A percentile compares a stretch with the other conserved stretches of the same genome.
phyloP scores from a whole-genome alignment of 1,284 basidiomycete genomes.

The Trichosporon coremiiforme region DNA sequence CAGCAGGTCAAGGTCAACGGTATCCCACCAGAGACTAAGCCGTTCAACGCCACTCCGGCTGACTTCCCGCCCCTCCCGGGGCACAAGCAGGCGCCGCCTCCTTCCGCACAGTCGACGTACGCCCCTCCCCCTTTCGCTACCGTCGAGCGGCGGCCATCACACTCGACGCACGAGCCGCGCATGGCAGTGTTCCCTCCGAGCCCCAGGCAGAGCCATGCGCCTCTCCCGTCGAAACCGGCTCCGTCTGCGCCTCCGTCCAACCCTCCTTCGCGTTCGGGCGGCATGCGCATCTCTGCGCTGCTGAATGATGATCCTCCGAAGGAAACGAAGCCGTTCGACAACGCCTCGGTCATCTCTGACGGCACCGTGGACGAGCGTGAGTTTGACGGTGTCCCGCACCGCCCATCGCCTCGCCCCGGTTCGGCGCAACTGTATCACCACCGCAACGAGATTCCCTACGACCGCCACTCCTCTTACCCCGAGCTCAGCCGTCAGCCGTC shows the following conservation, averaged over 20 bases:
- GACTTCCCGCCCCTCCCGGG: conserved; percentile 25
- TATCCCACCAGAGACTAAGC: conserved; percentile 18
- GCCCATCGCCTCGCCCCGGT: conserved; percentile 24
- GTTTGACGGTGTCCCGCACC: conserved; percentile 29
- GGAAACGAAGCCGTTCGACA: conserved; percentile 33
- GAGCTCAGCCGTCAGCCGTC: conserved; percentile 19
- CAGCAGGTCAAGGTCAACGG: conserved; percentile 33
- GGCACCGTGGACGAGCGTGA: conserved; percentile 50
- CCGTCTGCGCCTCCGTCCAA: conserved; percentile 17
- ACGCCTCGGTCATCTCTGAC: conserved; percentile 45
- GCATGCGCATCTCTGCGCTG: conserved; percentile 50
- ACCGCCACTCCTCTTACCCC: conserved; percentile 21
- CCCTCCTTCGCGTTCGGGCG: conserved; percentile 40
- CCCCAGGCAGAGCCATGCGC: conserved; percentile 24
- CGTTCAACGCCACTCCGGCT: conserved; percentile 16
- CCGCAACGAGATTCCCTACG: conserved; percentile 20
- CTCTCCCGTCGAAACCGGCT: conserved; percentile 8
- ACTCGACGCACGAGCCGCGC: conserved; percentile 37
- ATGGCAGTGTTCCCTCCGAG: conserved; percentile 48
- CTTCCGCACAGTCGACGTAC: not conserved
- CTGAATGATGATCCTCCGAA: conserved; percentile 47
- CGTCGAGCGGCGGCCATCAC: conserved; percentile 8
- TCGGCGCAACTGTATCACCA: conserved; percentile 8
- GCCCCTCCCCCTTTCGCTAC: not conserved
- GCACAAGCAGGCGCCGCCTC: conserved; percentile 1